These are phyloP conservation scores for Suillus americanus DNA, from an alignment of 768 basidiomycete species.

Conservation along the genomic window DNA sequence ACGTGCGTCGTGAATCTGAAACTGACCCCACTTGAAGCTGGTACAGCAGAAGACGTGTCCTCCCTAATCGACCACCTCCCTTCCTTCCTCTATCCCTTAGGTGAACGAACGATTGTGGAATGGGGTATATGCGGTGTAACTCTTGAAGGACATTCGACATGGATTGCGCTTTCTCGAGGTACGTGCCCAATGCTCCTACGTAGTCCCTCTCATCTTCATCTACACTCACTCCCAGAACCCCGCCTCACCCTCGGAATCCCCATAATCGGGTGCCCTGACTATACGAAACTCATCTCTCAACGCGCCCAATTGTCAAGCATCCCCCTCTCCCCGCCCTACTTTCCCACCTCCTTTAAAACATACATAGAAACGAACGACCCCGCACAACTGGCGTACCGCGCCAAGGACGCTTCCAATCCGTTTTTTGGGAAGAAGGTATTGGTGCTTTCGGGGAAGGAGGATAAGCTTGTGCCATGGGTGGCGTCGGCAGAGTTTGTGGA, in stretches of 20 bases:
- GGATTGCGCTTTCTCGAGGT: constrained; percentile 62
- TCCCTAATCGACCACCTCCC: constrained; percentile 82
- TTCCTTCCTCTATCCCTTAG: constrained; percentile 67
- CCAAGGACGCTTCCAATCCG: constrained; percentile 44
- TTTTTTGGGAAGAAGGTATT: constrained; percentile 75
- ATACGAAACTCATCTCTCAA: constrained; percentile 49
- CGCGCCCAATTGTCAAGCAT: constrained; percentile 52
- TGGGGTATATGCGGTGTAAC: constrained; percentile 79
- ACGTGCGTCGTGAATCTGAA: background rate
- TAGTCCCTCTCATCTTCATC: too few species aligned
- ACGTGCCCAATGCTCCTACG: constrained; percentile 2
- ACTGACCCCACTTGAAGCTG: constrained; percentile 31
- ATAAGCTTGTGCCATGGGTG: constrained; percentile 67
- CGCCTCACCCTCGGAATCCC: constrained; percentile 47
- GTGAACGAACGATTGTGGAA: constrained; percentile 55
- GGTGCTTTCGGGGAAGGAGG: constrained; percentile 64
- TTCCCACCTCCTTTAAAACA: constrained; percentile 53
- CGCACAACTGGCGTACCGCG: constrained; percentile 39
- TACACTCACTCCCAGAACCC: constrained; percentile 33
- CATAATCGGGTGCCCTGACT: constrained; percentile 75
- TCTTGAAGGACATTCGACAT: constrained; percentile 83
- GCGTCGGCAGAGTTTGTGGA: constrained; percentile 58
- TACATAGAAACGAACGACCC: constrained; percentile 51
- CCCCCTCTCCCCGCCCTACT: constrained; percentile 47
- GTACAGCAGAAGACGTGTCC: constrained; percentile 74